These are phyloP conservation scores for Dioscorea cayenensis DNA, from an alignment of 116 monocot species.

Conservation along the genomic window DNA sequence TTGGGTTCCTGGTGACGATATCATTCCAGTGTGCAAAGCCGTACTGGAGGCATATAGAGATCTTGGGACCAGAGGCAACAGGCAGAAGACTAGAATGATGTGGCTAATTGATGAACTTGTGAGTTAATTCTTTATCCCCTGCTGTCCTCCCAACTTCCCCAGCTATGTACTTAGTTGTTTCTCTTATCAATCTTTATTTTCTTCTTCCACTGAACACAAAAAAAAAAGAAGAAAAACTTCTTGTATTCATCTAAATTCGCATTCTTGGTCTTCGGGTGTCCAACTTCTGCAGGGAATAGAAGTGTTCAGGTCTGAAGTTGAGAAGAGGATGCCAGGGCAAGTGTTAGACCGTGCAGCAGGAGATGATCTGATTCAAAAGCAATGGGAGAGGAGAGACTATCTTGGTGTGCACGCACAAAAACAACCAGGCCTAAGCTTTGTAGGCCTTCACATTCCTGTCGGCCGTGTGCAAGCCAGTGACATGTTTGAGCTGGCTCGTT, in stretches of 20 bases:
- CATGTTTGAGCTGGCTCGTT: slow-evolving; percentile 78
- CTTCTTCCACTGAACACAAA: too few species aligned
- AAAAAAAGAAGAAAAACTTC: too few species aligned
- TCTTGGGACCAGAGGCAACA: slow-evolving; percentile 73
- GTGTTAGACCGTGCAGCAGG: slow-evolving; percentile 48
- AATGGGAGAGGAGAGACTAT: slow-evolving; percentile 77
- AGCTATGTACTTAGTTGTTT: too few species aligned
- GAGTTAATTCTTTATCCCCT: slow-evolving; percentile 12
- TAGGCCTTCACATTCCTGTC: slow-evolving; percentile 79
- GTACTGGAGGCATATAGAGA: slow-evolving; percentile 78
- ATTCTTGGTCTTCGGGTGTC: not conserved
- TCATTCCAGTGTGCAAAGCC: slow-evolving; percentile 63
- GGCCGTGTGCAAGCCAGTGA: slow-evolving; percentile 71
- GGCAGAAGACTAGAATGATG: slow-evolving; percentile 98
- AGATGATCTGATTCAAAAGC: slow-evolving; percentile 47
- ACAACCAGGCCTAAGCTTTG: slow-evolving; percentile 62
- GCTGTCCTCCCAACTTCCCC: too few species aligned
- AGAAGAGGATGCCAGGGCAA: slow-evolving; percentile 64
- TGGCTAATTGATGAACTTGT: slow-evolving; percentile 98
- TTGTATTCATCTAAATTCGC: not conserved
- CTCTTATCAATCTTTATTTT: too few species aligned
- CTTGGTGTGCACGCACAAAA: slow-evolving; percentile 87
- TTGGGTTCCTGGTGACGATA: slow-evolving; percentile 66
- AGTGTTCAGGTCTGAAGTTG: slow-evolving; percentile 68
- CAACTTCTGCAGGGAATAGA: slow-evolving; percentile 65